Base-by-base conservation (phyloP, 2,329 filamentous ascomycete genomes). In the Pseudohalonectria lignicola region DNA sequence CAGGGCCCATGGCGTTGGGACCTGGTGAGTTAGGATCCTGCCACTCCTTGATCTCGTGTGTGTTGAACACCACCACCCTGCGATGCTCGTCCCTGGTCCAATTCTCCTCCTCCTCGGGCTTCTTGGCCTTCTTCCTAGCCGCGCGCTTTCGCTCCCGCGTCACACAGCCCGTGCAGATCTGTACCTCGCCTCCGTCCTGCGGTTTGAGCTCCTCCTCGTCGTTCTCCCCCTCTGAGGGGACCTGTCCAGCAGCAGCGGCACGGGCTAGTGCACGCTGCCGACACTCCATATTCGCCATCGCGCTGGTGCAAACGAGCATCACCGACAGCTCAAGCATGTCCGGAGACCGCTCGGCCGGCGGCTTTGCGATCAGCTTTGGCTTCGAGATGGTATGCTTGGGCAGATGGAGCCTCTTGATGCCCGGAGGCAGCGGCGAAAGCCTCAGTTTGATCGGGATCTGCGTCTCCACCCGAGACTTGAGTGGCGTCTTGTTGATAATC, bases 401-500 rank as follows among this genome's bases (percentile, higher is more conserved):
- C 13, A 98, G 72, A 52, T 93, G 87, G 36, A 96, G 64, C 54
- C 82, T 86, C 45, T 81, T 84, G 41, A 88, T 76, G 10, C 82
- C 82, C 1, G 70, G 63, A 2, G 88, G 87, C 34, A 94, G 65
- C 16, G 83, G 78, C 41, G 78, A 80, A 29, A 96, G 61, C 0
- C 79, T 82, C 59, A 96, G 71, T 50, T 81, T 81, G 48, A 95
- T 86, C 8, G 84, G 85, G 48, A 96, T 95, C 55, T 96, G 92
- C 0, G 92, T 96, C 63, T 98, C 92, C 15, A 96, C 92, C 17
- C 92, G 79, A 13, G 88, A 94, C 60, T 95, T 96, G 40, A 76
- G 55, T 5, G 81, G 81, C 4, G 76, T 83, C 5, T 78, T 76
- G 44, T 79, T 69, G 31, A 85, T 74, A 11, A 69, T 72, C 29